Conservation (phyloP, 306 rosid species). For the Ormosia semicastrata region DNA sequence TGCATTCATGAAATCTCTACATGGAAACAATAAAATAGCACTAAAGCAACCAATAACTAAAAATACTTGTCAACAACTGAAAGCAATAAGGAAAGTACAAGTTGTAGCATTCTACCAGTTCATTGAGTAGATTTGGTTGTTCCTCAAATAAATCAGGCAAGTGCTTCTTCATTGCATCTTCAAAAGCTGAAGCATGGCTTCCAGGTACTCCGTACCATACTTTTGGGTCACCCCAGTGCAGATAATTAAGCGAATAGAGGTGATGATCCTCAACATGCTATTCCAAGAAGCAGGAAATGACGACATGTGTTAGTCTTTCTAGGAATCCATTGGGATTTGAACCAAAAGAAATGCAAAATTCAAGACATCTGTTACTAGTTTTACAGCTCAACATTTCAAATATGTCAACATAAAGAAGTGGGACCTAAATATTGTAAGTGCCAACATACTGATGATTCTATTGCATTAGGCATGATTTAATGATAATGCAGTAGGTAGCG, state of each 20-base stretch:
- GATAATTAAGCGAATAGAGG: slow-evolving; percentile 87
- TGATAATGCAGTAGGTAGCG: background rate
- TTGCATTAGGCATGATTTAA: background rate
- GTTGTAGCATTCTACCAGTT: slow-evolving; percentile 58
- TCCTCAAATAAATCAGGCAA: slow-evolving; percentile 89
- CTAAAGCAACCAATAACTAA: background rate
- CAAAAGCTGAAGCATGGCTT: slow-evolving; percentile 65
- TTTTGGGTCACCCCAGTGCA: slow-evolving; percentile 94
- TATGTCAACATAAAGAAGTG: slow-evolving; percentile 14
- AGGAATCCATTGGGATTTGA: slow-evolving; percentile 8
- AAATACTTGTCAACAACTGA: background rate
- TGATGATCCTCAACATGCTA: slow-evolving; percentile 99
- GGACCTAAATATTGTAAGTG: background rate
- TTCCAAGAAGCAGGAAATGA: slow-evolving; percentile 33
- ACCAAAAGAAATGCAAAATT: slow-evolving; percentile 25
- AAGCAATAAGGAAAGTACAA: slow-evolving; percentile 30
- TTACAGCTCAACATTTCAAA: slow-evolving; percentile 4
- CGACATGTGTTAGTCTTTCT: slow-evolving; percentile 20
- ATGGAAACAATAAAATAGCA: slow-evolving; percentile 11
- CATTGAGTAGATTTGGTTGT: slow-evolving; percentile 89
- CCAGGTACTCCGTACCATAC: slow-evolving; percentile 98
- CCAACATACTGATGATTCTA: background rate
- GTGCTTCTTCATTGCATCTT: slow-evolving; percentile 79
- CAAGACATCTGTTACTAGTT: background rate
- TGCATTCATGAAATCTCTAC: background rate